Percentiles rank a stretch among this genome's conserved stretches.
phyloP scores from a whole-genome alignment of 1,284 basidiomycete species.

The Sanghuangporus weigelae region DNA sequence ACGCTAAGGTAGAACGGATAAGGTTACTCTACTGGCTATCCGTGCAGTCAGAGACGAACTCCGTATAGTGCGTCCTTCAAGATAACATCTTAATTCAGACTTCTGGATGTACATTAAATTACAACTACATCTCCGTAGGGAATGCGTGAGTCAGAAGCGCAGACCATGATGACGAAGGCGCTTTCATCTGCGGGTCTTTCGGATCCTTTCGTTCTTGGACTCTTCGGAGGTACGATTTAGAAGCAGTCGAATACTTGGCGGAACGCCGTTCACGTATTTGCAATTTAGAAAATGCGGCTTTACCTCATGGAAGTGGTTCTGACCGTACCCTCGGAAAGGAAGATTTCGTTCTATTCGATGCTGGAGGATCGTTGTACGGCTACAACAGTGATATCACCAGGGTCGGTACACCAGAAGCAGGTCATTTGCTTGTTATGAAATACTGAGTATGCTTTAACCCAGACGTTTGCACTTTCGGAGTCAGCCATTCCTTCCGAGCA shows the following conservation, averaged over 20 bases:
- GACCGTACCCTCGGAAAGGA: slow-evolving; percentile 50
- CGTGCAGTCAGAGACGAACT: slow-evolving; percentile 58
- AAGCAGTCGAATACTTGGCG: background rate
- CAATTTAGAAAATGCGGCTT: slow-evolving; percentile 70
- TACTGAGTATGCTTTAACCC: background rate
- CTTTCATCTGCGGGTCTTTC: slow-evolving; percentile 54
- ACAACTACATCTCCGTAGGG: slow-evolving; percentile 24
- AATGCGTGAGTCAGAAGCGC: slow-evolving; percentile 57
- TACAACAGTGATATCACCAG: slow-evolving; percentile 77
- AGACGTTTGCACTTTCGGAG: slow-evolving; percentile 67
- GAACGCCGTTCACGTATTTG: background rate
- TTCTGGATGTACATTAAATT: background rate
- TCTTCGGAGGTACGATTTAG: slow-evolving; percentile 62
- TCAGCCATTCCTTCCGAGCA: slow-evolving; percentile 54
- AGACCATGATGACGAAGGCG: slow-evolving; percentile 44
- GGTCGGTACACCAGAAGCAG: slow-evolving; percentile 34
- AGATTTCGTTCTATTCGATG: slow-evolving; percentile 79
- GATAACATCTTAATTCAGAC: background rate
- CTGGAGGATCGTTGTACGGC: slow-evolving; percentile 63
- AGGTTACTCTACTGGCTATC: slow-evolving; percentile 76
- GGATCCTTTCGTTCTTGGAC: slow-evolving; percentile 54
- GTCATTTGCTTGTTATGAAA: background rate
- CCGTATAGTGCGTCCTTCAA: slow-evolving; percentile 37
- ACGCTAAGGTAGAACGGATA: slow-evolving; percentile 6
- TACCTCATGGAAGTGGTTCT: slow-evolving; percentile 77